A percentile compares a stretch with the other conserved stretches of the same genome.
These are phyloP conservation scores for Fragilariopsis cylindrus DNA, from an alignment of 108 stramenopile species.

Conservation along the genomic window DNA sequence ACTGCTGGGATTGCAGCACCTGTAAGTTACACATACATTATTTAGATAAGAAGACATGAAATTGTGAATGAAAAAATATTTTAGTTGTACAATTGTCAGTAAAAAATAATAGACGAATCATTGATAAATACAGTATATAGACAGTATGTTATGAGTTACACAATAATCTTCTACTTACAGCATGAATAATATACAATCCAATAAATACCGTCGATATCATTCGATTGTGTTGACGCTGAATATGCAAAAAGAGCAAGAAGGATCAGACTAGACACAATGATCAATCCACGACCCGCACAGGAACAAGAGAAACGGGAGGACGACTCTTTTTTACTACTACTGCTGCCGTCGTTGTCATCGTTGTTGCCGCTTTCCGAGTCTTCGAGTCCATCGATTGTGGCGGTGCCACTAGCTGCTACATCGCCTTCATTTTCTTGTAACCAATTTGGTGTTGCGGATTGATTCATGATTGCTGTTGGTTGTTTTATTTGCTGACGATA, in stretches of 20 bases:
- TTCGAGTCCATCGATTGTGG: not conserved
- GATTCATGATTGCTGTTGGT: constrained; percentile 9
- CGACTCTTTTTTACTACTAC: not conserved
- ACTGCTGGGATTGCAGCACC: constrained; percentile 24
- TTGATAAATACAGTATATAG: too few relatives aligned
- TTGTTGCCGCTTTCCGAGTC: not conserved
- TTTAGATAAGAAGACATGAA: too few relatives aligned
- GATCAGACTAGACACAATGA: not conserved
- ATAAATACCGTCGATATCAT: not conserved
- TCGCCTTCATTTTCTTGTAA: constrained; percentile 10
- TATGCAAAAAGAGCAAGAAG: not conserved
- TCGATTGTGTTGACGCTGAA: not conserved
- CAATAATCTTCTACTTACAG: too few relatives aligned
- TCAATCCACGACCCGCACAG: not conserved
- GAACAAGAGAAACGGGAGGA: not conserved
- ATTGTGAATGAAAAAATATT: too few relatives aligned
- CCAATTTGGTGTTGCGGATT: constrained; percentile 4
- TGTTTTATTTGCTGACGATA: not conserved
- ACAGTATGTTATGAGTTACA: too few relatives aligned
- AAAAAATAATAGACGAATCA: too few relatives aligned
- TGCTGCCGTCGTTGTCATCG: not conserved
- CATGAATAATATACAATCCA: constrained; percentile 2
- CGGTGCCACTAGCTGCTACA: not conserved
- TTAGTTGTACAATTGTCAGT: too few relatives aligned
- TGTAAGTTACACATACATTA: too few relatives aligned